Evolutionary conservation across 805 yeast genomes (phyloP).

Genomic region (Candida dajiaensis): DNA sequence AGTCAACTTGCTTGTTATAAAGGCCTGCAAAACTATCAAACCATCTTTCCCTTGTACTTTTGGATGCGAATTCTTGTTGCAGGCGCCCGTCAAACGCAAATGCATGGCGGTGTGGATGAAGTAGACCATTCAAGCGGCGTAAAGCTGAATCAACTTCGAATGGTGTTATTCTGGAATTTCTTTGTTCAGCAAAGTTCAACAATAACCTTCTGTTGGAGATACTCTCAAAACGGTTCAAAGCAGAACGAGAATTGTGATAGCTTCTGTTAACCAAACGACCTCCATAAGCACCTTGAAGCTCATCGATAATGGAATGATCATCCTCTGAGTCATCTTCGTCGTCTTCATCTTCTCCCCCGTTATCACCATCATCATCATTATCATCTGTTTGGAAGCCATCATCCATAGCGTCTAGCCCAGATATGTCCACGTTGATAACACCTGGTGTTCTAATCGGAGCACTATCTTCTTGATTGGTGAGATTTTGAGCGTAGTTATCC

Average conservation of each 20-base stretch:
- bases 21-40: not conserved
- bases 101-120: not conserved
- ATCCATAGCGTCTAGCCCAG: slow-evolving; percentile 13
- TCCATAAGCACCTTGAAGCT: not conserved
- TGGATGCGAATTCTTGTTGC: not conserved
- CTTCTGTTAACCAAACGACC: not conserved
- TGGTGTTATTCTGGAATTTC: not conserved
- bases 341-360: slow-evolving; percentile 9
- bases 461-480: not conserved
- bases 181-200: not conserved
- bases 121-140: not conserved
- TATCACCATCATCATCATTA: slow-evolving; percentile 6
- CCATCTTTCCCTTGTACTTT: not conserved
- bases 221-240: not conserved
- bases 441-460: slow-evolving; percentile 1
- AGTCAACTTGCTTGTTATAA: slow-evolving; percentile 19
- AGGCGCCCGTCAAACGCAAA: not conserved
- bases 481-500: slow-evolving; percentile 4
- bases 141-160: not conserved
- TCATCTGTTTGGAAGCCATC: slow-evolving; percentile 12
- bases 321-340: slow-evolving; percentile 18
- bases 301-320: not conserved
- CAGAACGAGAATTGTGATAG: slow-evolving; percentile 1
- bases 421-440: slow-evolving; percentile 9
- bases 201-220: not conserved